A percentile compares a stretch with the other conserved stretches of the same genome.
Evolutionary conservation across 148 eudicot genomes (phyloP).

Genomic region (Vaccinium vitisidaea): DNA sequence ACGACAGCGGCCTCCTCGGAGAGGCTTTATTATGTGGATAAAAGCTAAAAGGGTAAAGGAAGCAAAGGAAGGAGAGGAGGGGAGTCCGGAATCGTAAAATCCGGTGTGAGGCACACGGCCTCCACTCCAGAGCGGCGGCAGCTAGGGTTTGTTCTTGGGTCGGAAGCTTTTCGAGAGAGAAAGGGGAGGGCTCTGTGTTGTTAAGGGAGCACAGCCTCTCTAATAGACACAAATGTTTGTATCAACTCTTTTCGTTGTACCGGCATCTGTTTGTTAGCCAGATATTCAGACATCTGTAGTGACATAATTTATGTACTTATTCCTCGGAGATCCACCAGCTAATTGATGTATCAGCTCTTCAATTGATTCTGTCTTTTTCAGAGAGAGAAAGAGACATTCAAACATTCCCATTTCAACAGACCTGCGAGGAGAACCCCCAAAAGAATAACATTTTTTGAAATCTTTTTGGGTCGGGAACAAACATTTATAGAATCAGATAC

Average conservation of each 20-base stretch:
- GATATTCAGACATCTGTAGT: constrained; percentile 10
- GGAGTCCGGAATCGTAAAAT: too few species aligned
- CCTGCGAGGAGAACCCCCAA: not conserved
- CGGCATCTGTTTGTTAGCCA: constrained; percentile 45
- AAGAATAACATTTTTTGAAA: not conserved
- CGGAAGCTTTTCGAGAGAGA: too few species aligned
- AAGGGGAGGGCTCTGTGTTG: too few species aligned
- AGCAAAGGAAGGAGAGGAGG: too few species aligned
- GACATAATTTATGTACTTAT: constrained; percentile 21
- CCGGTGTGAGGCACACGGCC: too few species aligned
- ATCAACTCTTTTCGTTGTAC: constrained; percentile 48
- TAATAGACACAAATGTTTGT: not conserved
- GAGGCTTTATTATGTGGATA: too few species aligned
- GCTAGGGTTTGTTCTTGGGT: too few species aligned
- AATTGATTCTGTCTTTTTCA: not conserved
- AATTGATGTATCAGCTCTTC: not conserved
- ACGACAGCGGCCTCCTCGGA: too few species aligned
- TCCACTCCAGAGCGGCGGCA: too few species aligned
- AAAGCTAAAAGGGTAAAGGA: too few species aligned
- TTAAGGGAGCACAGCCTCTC: too few species aligned
- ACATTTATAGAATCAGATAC: not conserved
- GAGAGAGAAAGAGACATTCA: not conserved
- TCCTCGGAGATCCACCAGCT: not conserved
- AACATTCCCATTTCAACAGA: not conserved
- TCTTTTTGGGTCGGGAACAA: not conserved